phyloP scores from a whole-genome alignment of 1,139 yeast species.

The Meyerozyma elateridarum region DNA sequence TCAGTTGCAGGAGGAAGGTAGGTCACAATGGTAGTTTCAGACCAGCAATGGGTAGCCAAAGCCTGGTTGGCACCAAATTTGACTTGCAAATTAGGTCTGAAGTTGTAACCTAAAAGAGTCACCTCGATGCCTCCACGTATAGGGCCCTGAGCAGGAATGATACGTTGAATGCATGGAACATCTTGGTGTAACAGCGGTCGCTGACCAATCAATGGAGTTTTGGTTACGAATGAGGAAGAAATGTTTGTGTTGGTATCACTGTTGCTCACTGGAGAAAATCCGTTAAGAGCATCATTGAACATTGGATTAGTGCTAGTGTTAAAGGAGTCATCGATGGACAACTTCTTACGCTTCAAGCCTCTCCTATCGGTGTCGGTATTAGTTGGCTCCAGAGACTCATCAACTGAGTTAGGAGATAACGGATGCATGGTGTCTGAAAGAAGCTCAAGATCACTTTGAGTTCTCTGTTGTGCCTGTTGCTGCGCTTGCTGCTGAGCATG shows the following conservation, averaged over 20 bases:
- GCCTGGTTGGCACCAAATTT: constrained; percentile 85
- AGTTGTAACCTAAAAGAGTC: constrained; percentile 80
- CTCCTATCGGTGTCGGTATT: constrained; percentile 42
- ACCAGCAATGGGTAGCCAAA: constrained; percentile 92
- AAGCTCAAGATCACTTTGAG: neutral
- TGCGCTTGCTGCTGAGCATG: neutral
- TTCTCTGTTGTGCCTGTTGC: neutral
- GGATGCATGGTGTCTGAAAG: constrained; percentile 22
- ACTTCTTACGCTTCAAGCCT: constrained; percentile 37
- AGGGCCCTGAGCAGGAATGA: constrained; percentile 94
- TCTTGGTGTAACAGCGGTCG: constrained; percentile 16
- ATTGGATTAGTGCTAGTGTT: constrained; percentile 37
- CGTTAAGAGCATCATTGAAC: constrained; percentile 40
- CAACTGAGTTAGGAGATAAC: constrained; percentile 60
- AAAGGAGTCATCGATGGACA: constrained; percentile 41
- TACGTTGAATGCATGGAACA: constrained; percentile 66
- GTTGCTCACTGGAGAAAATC: constrained; percentile 42
- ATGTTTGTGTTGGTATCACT: constrained; percentile 38
- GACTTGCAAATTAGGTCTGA: constrained; percentile 75
- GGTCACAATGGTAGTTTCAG: constrained; percentile 88
- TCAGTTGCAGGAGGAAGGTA: constrained; percentile 85
- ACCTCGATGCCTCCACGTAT: constrained; percentile 94
- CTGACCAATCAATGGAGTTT: constrained; percentile 4
- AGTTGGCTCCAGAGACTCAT: constrained; percentile 62
- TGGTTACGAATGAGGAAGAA: constrained; percentile 19